phyloP scores from a whole-genome alignment of 257 asterid species.

The Primulina eburnea region DNA sequence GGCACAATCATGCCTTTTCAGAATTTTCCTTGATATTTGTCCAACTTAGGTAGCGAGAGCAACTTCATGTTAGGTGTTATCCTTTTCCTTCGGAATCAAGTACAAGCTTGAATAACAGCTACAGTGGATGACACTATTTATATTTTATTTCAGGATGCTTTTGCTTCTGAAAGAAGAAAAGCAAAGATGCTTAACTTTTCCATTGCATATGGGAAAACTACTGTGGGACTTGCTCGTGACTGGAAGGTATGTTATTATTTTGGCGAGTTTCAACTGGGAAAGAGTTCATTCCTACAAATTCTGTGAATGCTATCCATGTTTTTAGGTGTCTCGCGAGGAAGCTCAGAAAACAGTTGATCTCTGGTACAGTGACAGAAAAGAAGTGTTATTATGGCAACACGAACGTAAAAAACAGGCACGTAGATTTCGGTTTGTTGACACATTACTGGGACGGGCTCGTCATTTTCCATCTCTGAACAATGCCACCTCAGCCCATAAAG shows the following conservation, averaged over 20 bases:
- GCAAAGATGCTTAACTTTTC: constrained; percentile 99
- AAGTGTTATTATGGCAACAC: constrained; percentile 84
- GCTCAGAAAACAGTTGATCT: constrained; percentile 87
- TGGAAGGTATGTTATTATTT: constrained; percentile 66
- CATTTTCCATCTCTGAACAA: constrained; percentile 68
- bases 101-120: constrained; percentile 10
- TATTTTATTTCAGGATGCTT: constrained; percentile 64
- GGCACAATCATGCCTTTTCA: too few species aligned
- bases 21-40: background rate
- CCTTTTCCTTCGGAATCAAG: background rate
- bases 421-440: constrained; percentile 43
- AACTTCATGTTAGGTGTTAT: background rate
- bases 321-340: constrained; percentile 89
- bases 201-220: constrained; percentile 92
- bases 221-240: constrained; percentile 86
- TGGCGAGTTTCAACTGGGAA: background rate
- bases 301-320: constrained; percentile 20
- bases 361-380: constrained; percentile 93
- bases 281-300: background rate
- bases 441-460: constrained; percentile 89
- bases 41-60: constrained; percentile 4
- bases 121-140: background rate
- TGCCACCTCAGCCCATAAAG: constrained; percentile 52
- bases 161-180: constrained; percentile 95
- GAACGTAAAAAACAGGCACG: constrained; percentile 73